Percentiles rank a stretch among this genome's conserved stretches.
Conservation (phyloP, 1,139 yeast species). For the Yamadazyma atmosphaerica region DNA sequence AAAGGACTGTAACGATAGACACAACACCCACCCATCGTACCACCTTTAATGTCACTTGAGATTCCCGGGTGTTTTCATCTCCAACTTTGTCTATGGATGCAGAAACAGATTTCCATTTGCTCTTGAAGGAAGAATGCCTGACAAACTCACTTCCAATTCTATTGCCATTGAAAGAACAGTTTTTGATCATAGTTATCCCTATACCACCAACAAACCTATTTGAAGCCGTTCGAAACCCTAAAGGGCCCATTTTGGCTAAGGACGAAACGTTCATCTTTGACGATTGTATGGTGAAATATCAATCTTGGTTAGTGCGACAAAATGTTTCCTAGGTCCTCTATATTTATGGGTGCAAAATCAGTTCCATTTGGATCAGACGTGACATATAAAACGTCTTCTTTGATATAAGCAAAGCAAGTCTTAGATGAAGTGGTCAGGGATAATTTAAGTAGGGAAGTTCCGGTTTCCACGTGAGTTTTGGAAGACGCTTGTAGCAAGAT, state of each 20-base stretch:
- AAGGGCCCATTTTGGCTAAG: too few species aligned
- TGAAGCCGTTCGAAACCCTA: too few species aligned
- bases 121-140: conserved; percentile 12
- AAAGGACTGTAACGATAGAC: conserved; percentile 34
- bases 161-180: not conserved
- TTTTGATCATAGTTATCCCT: too few species aligned
- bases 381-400: conserved; percentile 31
- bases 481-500: conserved; percentile 23
- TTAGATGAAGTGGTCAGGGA: not conserved
- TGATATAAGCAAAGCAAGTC: conserved; percentile 21
- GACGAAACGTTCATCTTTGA: too few species aligned
- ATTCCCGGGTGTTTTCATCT: conserved; percentile 34
- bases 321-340: conserved; percentile 17
- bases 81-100: conserved; percentile 26
- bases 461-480: conserved; percentile 18
- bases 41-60: conserved; percentile 29
- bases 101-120: conserved; percentile 3
- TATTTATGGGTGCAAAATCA: conserved; percentile 23
- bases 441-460: conserved; percentile 25
- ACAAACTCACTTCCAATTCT: too few species aligned
- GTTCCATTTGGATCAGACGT: conserved; percentile 13
- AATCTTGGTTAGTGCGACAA: not conserved
- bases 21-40: conserved; percentile 35
- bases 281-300: too few species aligned
- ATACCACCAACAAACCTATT: too few species aligned